Evolutionary conservation across 805 yeast species (phyloP).

Genomic region (Teunomyces aglyptinius): DNA sequence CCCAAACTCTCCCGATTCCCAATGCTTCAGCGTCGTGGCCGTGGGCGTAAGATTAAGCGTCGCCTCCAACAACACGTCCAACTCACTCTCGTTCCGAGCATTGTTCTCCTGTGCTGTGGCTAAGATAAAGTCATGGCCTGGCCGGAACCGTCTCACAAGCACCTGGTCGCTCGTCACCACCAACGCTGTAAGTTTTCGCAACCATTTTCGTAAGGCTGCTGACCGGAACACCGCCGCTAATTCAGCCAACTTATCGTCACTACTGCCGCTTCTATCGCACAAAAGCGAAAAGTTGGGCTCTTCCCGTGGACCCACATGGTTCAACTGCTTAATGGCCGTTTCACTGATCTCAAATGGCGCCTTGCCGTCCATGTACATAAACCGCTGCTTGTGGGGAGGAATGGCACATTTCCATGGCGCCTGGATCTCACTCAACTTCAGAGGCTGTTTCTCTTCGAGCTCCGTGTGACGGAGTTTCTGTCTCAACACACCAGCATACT

Average conservation of each 20-base stretch:
- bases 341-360: slow-evolving; percentile 34
- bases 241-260: slow-evolving; percentile 37
- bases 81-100: slow-evolving; percentile 35
- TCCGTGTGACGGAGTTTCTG: slow-evolving; percentile 54
- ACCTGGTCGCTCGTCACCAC: slow-evolving; percentile 64
- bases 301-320: slow-evolving; percentile 47
- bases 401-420: slow-evolving; percentile 88
- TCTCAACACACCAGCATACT: slow-evolving; percentile 48
- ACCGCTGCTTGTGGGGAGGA: slow-evolving; percentile 93
- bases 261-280: background rate
- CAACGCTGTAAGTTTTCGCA: slow-evolving; percentile 59
- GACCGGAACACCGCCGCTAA: slow-evolving; percentile 61
- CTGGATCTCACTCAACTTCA: slow-evolving; percentile 48
- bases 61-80: slow-evolving; percentile 63
- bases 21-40: slow-evolving; percentile 52
- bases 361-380: slow-evolving; percentile 73
- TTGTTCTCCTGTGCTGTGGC: slow-evolving; percentile 55
- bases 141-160: slow-evolving; percentile 83
- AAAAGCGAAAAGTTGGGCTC: slow-evolving; percentile 48
- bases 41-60: slow-evolving; percentile 79
- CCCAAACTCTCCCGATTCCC: slow-evolving; percentile 89
- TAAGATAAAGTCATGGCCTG: slow-evolving; percentile 89
- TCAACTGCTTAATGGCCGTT: slow-evolving; percentile 26
- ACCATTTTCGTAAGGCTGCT: slow-evolving; percentile 65
- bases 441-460: slow-evolving; percentile 61